A percentile compares a stretch with the other conserved stretches of the same genome.
Evolutionary conservation across 2,329 filamentous ascomycete species (phyloP).

Genomic region (Westerdykella sp.): DNA sequence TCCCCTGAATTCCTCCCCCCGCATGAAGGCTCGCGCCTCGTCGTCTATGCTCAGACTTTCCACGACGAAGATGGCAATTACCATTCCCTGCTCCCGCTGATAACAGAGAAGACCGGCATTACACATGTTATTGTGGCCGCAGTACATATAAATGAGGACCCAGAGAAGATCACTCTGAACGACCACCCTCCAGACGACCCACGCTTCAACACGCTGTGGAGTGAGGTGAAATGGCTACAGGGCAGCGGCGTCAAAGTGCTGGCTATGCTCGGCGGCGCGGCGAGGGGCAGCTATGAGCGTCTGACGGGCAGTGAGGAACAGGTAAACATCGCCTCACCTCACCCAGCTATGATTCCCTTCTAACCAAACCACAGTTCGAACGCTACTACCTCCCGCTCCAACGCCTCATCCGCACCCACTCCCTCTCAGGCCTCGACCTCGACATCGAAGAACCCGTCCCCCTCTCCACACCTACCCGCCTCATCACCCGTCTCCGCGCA

Average conservation of each 20-base stretch:
- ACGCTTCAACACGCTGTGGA: constrained; percentile 68
- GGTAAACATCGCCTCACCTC: constrained; percentile 11
- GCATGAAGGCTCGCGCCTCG: constrained; percentile 37
- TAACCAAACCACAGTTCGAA: constrained; percentile 54
- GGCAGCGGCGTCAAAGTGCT: constrained; percentile 70
- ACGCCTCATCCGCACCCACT: constrained; percentile 55
- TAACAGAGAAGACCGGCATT: constrained; percentile 53
- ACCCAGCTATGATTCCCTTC: not conserved
- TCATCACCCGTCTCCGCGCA: constrained; percentile 44
- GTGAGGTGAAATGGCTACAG: constrained; percentile 67
- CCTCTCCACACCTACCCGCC: constrained; percentile 53
- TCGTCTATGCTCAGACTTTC: constrained; percentile 61
- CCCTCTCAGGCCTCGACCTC: constrained; percentile 36
- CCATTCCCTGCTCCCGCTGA: constrained; percentile 57
- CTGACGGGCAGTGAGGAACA: constrained; percentile 29
- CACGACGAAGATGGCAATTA: constrained; percentile 50
- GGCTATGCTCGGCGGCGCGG: constrained; percentile 83
- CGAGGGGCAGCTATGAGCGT: constrained; percentile 63
- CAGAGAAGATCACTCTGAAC: constrained; percentile 68
- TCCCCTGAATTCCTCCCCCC: constrained; percentile 30
- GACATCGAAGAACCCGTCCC: constrained; percentile 64
- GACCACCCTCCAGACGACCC: constrained; percentile 64
- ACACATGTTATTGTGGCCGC: constrained; percentile 86
- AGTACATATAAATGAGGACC: constrained; percentile 69
- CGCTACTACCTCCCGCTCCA: constrained; percentile 64